Conservation (phyloP, 1,284 basidiomycete species). For the Xanthoconium separans region DNA sequence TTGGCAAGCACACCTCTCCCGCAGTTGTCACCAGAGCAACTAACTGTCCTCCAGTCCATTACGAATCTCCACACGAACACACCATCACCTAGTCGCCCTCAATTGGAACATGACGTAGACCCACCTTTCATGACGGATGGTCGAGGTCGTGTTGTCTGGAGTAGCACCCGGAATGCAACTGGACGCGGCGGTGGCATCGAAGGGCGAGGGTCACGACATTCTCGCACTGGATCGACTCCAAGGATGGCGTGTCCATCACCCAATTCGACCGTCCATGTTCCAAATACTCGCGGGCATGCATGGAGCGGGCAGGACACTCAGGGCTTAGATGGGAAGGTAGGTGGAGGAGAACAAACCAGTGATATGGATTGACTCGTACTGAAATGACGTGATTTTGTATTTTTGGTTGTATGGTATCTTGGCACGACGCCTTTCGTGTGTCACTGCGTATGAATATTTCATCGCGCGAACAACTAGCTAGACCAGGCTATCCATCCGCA, state of each 20-base stretch:
- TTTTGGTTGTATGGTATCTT: constrained; percentile 6
- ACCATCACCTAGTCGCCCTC: constrained; percentile 10
- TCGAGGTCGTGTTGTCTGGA: constrained; percentile 59
- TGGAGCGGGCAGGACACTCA: constrained; percentile 24
- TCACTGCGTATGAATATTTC: neutral
- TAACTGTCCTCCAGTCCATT: neutral
- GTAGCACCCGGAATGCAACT: constrained; percentile 32
- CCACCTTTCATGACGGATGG: constrained; percentile 62
- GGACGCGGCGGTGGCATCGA: constrained; percentile 20
- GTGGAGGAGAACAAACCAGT: constrained; percentile 15
- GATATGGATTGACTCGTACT: constrained; percentile 13
- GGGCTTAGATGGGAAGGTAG: constrained; percentile 17
- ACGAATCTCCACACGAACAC: constrained; percentile 7
- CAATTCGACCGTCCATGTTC: constrained; percentile 21
- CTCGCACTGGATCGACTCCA: constrained; percentile 15
- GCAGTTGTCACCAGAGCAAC: neutral
- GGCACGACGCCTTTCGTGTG: neutral
- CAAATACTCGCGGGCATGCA: constrained; percentile 49
- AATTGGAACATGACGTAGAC: constrained; percentile 36
- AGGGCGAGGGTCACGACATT: constrained; percentile 20
- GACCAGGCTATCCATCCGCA: too few species aligned
- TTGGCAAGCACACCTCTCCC: neutral
- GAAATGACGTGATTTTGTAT: constrained; percentile 13
- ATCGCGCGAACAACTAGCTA: neutral
- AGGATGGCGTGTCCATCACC: constrained; percentile 21